Base-by-base conservation (phyloP, 1,139 yeast species). In the Geotrichum bryndzae region DNA sequence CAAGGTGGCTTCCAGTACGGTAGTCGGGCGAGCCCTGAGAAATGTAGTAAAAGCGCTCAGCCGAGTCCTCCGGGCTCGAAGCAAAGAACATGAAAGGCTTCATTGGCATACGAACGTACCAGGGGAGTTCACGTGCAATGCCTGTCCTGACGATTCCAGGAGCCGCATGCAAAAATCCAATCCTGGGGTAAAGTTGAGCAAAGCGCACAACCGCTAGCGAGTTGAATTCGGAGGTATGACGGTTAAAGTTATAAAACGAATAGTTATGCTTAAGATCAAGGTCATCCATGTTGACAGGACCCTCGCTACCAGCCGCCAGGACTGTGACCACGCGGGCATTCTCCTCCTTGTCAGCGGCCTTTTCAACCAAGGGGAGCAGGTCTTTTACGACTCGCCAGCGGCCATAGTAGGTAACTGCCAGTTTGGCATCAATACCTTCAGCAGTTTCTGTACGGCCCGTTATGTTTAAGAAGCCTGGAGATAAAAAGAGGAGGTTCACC, bases 71-170 rank as follows among this genome's bases (percentile, higher is more conserved):
- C 10, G 68, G 64, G 3, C 65, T 31, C 23, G 62, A 59, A 1
- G 62, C 65, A 54, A 68, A 56, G 25, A 59, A 38, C 59, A 52
- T 50, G 25, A 57, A 23, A 1, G 52, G n/a, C 7, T 25, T 57
- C 10, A 45, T 13, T 4, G 66, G 65, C 22, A 18, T 48, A n/a
- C 71, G 64, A 35, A 66, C 54, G 59, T 56, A 66, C 69, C 70
- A 66, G 27, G 72, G 73, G 22, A 71, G 64, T 25, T 64, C 65
- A 33, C 72, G 62, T 18, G 57, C 48, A 51, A 69, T 66, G 29
- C 67, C 68, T 8, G 75, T 71, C 2, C 62, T 57, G 45, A 73
- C 74, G 4, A 67, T 2, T 10, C 76, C 76, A 6, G 76, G 76
- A 59, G 64, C 65, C 8, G 66, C 67, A 62, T 73, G 76, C 45